Evolutionary conservation across 306 rosid species (phyloP), one percentile per base, ranked within the genome.

Genomic region (Casuarina cunninghamiana): DNA sequence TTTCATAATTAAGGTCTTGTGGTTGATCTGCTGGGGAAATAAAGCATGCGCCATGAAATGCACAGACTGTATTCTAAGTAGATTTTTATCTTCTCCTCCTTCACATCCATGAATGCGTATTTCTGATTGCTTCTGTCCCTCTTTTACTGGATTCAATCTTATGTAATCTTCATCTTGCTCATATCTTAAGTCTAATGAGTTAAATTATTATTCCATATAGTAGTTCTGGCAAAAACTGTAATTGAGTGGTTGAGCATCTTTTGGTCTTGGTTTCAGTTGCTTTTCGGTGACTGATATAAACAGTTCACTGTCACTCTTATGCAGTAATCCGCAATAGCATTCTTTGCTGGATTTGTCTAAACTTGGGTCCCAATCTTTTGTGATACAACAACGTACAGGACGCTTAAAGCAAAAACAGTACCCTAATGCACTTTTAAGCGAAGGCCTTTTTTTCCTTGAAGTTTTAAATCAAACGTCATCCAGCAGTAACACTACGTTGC

Each of bases 271-370:
- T 19, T 4, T 45, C 8, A 45, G 49, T 45, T 2, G 8, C 49
- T 5, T 15, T 5, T 15, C 10, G 7, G 61, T 54, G 6, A 17
- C 26, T 32, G 4, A 54, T 7, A 53, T 53, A 53, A 53, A 26
- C 60, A 53, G 26, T 15, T 53, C 3, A 49, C 15, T 9, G 16
- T 9, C 53, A 49, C 2, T 49, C 53, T 13, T 51, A 26, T 26
- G 32, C 32, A 26, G 32, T 26, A 26, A 26, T 55, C 9, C 35
- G 4, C 10, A 6, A 55, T 17, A 10, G 2, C 43, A 3, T 61
- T 61, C 43, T 61, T 61, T 4, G 68, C 35, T 35, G 68, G 68
- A 61, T 61, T 17, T 61, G n/a, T 61, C 68, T 10, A 61, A 61
- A 61, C 17, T 35, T 61, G 68, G 68, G 68, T 61, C 43, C 71